phyloP scores from a whole-genome alignment of 2,329 filamentous ascomycete species.

The Lachnellula subtilissima region DNA sequence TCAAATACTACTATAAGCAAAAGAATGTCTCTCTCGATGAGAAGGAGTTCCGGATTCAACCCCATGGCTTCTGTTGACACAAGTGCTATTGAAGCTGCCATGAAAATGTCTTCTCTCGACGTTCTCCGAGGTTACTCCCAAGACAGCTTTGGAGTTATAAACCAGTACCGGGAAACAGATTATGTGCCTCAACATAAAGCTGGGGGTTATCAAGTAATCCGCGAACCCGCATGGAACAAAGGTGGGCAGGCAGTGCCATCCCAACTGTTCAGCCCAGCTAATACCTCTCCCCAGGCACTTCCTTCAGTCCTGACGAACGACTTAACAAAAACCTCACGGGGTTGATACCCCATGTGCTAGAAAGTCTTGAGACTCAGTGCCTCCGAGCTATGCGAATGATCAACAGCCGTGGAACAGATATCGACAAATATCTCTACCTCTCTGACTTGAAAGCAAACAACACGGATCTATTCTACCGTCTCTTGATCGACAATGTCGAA shows the following conservation, averaged over 20 bases:
- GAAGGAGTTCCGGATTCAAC: conserved; percentile 26
- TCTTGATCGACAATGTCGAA: conserved; percentile 71
- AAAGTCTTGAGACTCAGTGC: conserved; percentile 55
- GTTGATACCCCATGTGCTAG: conserved; percentile 59
- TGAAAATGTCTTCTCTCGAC: conserved; percentile 57
- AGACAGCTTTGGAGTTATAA: conserved; percentile 50
- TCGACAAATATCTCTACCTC: conserved; percentile 83
- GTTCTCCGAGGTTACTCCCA: conserved; percentile 56
- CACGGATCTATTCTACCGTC: conserved; percentile 75
- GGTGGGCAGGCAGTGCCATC: conserved; percentile 36
- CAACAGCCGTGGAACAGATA: conserved; percentile 59
- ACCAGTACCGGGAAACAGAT: conserved; percentile 49
- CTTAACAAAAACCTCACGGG: conserved; percentile 61
- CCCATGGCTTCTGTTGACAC: conserved; percentile 42
- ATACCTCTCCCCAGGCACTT: conserved; percentile 44
- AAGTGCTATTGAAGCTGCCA: conserved; percentile 51
- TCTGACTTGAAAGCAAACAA: conserved; percentile 71
- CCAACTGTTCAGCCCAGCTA: conserved; percentile 6
- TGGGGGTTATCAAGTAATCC: conserved; percentile 56
- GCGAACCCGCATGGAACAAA: conserved; percentile 62
- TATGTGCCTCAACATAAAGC: conserved; percentile 49
- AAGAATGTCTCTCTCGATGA: conserved; percentile 26
- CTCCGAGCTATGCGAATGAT: conserved; percentile 70
- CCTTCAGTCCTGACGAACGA: conserved; percentile 61
- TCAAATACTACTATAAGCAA: conserved; percentile 27